A percentile compares a stretch with the other conserved stretches of the same genome.
Evolutionary conservation across 2,329 filamentous ascomycete genomes (phyloP).

Genomic region (Lecanicillium sp.): DNA sequence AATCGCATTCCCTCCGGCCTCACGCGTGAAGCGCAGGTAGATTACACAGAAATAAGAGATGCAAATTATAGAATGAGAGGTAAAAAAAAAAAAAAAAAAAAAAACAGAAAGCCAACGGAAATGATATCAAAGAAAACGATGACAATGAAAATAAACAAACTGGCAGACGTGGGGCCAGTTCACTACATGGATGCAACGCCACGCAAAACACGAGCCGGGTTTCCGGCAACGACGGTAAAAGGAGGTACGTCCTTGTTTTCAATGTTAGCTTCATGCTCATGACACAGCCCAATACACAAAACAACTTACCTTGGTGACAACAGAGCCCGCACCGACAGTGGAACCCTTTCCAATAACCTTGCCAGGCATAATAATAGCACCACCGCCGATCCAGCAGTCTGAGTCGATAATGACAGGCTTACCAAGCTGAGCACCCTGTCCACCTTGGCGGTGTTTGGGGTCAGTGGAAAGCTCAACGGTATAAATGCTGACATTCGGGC

Average conservation of each 20-base stretch:
- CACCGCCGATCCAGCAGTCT: constrained; percentile 77
- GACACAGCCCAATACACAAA: not conserved
- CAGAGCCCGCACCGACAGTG: constrained; percentile 74
- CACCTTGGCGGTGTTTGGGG: constrained; percentile 66
- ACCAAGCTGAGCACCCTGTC: constrained; percentile 64
- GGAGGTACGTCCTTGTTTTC: constrained; percentile 52
- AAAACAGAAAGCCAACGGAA: not conserved
- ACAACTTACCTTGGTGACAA: constrained; percentile 66
- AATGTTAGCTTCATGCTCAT: constrained; percentile 16
- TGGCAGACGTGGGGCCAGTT: not conserved
- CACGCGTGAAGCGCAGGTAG: not conserved
- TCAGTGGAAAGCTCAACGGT: constrained; percentile 69
- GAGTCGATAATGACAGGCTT: constrained; percentile 72
- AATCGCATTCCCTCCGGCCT: too few relatives aligned
- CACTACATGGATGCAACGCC: constrained; percentile 28
- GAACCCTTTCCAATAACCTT: constrained; percentile 73
- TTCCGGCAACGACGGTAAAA: constrained; percentile 64
- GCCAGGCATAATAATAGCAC: constrained; percentile 70
- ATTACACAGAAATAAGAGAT: not conserved
- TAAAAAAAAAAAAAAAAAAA: not conserved
- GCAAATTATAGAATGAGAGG: not conserved
- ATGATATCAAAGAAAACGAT: not conserved
- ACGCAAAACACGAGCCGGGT: constrained; percentile 55
- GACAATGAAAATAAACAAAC: not conserved
- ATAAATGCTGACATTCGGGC: constrained; percentile 81